A percentile compares a stretch with the other conserved stretches of the same genome.
Conservation (phyloP, 352 stramenopile genomes). For the Globisporangium emineosum region DNA sequence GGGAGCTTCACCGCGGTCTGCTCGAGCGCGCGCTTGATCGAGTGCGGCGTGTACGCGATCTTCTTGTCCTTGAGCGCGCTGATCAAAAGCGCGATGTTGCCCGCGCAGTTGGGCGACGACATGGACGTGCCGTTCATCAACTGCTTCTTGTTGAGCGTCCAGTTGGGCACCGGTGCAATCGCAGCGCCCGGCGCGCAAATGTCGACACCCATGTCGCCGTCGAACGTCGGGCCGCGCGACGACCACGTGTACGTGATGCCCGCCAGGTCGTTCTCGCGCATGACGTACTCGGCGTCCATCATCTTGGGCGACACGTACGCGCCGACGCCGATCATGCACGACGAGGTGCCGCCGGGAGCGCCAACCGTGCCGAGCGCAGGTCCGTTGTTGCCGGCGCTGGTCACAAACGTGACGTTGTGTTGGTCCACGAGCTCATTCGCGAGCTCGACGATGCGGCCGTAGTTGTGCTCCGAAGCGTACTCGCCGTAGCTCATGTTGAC, state of each 20-base stretch:
- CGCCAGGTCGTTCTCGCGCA: conserved; percentile 62
- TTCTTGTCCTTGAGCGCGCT: conserved; percentile 83
- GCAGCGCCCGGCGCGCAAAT: conserved; percentile 93
- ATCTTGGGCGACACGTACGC: conserved; percentile 95
- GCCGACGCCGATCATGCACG: conserved; percentile 88
- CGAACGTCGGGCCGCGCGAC: conserved; percentile 89
- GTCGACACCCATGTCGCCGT: conserved; percentile 90
- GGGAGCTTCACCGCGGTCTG: conserved; percentile 70
- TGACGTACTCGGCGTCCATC: conserved; percentile 92
- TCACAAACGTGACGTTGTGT: conserved; percentile 93
- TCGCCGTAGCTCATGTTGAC: conserved; percentile 98
- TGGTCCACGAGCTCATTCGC: conserved; percentile 89
- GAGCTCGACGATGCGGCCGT: conserved; percentile 87
- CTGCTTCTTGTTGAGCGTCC: conserved; percentile 94
- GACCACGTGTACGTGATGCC: conserved; percentile 91
- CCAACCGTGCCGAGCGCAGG: conserved; percentile 94
- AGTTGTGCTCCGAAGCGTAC: conserved; percentile 85
- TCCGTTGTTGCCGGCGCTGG: conserved; percentile 94
- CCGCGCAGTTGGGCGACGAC: conserved; percentile 92
- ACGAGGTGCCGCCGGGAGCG: conserved; percentile 88
- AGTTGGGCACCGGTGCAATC: conserved; percentile 93
- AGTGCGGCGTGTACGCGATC: conserved; percentile 84
- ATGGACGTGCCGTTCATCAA: conserved; percentile 98
- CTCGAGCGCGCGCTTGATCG: conserved; percentile 86
- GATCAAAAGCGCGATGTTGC: conserved; percentile 92